A percentile compares a stretch with the other conserved stretches of the same genome.
Conservation (phyloP, 495 filamentous ascomycete species). For the Penicillium tannophilum region DNA sequence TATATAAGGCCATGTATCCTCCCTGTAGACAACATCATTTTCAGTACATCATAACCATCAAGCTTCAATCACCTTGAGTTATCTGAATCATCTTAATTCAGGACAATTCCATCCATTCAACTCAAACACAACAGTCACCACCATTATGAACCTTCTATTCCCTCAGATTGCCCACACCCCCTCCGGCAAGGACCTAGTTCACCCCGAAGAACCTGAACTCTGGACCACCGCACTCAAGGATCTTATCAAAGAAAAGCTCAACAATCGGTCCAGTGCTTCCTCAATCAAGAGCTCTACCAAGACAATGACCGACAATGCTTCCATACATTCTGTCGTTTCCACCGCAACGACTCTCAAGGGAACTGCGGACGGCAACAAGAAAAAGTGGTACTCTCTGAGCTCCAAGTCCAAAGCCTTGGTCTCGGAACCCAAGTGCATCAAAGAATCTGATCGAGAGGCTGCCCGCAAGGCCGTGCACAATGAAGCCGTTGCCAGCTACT, state of each 20-base stretch:
- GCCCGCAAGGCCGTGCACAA: slow-evolving; percentile 29
- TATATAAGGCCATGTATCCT: slow-evolving; percentile 13
- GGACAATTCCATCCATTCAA: not conserved
- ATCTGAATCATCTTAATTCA: not conserved
- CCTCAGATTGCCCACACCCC: slow-evolving; percentile 1
- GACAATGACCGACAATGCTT: slow-evolving; percentile 23
- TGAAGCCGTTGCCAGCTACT: slow-evolving; percentile 36
- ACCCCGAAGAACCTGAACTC: not conserved
- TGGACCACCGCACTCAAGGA: slow-evolving; percentile 7
- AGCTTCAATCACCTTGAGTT: not conserved
- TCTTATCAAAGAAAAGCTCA: not conserved
- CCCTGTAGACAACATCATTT: slow-evolving; percentile 9
- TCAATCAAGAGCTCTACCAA: slow-evolving; percentile 24
- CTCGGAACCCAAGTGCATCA: slow-evolving; percentile 13
- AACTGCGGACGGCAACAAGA: slow-evolving; percentile 17
- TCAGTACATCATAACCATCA: not conserved
- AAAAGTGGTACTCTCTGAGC: slow-evolving; percentile 31
- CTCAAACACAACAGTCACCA: slow-evolving; percentile 4
- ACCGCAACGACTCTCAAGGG: slow-evolving; percentile 33
- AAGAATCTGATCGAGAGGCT: slow-evolving; percentile 7
- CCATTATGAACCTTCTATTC: slow-evolving; percentile 5
- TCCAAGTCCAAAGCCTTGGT: slow-evolving; percentile 8
- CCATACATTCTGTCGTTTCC: slow-evolving; percentile 31
- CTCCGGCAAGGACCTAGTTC: not conserved
- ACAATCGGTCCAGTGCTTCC: slow-evolving; percentile 12